A percentile compares a stretch with the other conserved stretches of the same genome.
These are phyloP conservation scores for Talaromyces trachyspermus DNA, from an alignment of 495 filamentous ascomycete species.

Conservation along the genomic window DNA sequence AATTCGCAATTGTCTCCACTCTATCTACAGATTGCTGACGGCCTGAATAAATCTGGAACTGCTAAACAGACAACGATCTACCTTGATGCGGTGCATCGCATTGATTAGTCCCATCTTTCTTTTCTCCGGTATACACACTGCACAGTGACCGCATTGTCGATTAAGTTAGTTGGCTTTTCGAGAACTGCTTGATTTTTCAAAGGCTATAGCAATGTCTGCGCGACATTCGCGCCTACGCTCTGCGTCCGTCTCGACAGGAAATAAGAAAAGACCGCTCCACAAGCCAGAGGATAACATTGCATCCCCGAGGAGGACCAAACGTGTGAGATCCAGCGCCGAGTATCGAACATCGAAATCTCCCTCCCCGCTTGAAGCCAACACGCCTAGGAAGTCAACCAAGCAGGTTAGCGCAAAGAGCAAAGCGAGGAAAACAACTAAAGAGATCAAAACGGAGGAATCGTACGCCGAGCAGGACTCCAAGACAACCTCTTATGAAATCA, in stretches of 20 bases:
- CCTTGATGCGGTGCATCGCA: too few species aligned
- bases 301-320: slow-evolving; percentile 31
- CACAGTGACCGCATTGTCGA: too few species aligned
- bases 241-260: not conserved
- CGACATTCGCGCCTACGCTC: not conserved
- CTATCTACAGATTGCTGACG: too few species aligned
- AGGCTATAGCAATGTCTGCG: not conserved
- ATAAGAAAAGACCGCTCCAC: slow-evolving; percentile 19
- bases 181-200: not conserved
- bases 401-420: not conserved
- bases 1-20: too few species aligned
- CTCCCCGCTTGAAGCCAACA: not conserved
- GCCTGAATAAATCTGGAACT: too few species aligned
- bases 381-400: not conserved
- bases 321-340: slow-evolving; percentile 22
- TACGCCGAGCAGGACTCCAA: not conserved
- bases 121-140: too few species aligned
- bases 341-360: not conserved
- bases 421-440: not conserved
- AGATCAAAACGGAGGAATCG: not conserved
- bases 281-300: slow-evolving; percentile 20
- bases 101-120: too few species aligned
- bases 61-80: too few species aligned
- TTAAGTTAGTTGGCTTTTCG: not conserved
- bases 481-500: too few species aligned